Conservation (phyloP, 371 early-diverging fungal species). For the Cokeromyces recurvatus region DNA sequence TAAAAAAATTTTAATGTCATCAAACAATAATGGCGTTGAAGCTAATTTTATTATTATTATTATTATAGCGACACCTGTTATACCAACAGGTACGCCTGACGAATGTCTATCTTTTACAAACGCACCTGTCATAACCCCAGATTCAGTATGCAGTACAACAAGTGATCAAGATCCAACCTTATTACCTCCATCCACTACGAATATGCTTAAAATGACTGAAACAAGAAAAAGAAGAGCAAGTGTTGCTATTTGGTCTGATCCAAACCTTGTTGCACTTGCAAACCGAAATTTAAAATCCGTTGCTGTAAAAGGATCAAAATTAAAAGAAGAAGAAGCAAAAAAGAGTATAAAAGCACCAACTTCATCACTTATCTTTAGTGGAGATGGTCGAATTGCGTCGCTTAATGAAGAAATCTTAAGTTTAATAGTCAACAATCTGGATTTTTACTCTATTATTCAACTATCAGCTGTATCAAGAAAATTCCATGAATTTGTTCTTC, state of each 20-base stretch:
- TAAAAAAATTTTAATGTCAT: background rate
- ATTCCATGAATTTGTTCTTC: slow-evolving; percentile 26
- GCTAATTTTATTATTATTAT: too few relatives aligned
- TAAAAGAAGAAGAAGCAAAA: background rate
- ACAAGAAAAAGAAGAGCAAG: slow-evolving; percentile 60
- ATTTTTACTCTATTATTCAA: slow-evolving; percentile 21
- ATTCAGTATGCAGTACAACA: slow-evolving; percentile 39
- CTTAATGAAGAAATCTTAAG: slow-evolving; percentile 16
- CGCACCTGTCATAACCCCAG: slow-evolving; percentile 12
- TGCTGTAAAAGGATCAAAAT: slow-evolving; percentile 1
- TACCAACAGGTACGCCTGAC: background rate
- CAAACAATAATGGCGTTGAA: background rate
- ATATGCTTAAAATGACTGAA: slow-evolving; percentile 29
- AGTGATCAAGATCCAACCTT: slow-evolving; percentile 44
- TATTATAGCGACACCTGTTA: background rate
- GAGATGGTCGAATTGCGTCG: slow-evolving; percentile 3
- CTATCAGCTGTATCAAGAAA: slow-evolving; percentile 19
- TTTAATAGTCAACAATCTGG: slow-evolving; percentile 22
- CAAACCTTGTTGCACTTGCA: slow-evolving; percentile 56
- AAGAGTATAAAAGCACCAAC: too few relatives aligned
- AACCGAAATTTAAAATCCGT: slow-evolving; percentile 12
- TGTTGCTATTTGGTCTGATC: slow-evolving; percentile 84
- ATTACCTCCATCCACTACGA: slow-evolving; percentile 19
- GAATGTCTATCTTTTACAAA: background rate
- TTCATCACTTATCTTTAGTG: background rate